phyloP scores from a whole-genome alignment of 75 land plant genomes.

The Ceratopteris richardii region DNA sequence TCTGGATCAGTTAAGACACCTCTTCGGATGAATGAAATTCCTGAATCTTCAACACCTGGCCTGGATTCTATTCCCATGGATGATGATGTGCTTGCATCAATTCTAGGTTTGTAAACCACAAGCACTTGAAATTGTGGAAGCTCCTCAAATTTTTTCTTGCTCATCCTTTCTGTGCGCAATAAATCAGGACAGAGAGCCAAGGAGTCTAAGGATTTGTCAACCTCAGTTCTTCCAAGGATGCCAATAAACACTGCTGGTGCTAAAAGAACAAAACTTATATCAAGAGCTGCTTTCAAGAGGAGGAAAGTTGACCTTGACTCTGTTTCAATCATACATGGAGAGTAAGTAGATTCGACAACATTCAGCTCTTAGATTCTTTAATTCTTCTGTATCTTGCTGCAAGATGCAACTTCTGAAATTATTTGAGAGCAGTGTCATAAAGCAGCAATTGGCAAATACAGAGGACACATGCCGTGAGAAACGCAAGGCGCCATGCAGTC shows the following conservation, averaged over 20 bases:
- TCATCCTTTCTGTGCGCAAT: neutral
- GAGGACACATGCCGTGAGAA: conserved; percentile 84
- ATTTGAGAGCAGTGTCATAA: conserved; percentile 44
- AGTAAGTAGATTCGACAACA: too few relatives aligned
- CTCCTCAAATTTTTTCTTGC: too few relatives aligned
- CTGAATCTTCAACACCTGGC: conserved; percentile 18
- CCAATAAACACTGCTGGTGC: conserved; percentile 23
- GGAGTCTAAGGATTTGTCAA: conserved; percentile 46
- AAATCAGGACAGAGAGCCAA: conserved; percentile 43
- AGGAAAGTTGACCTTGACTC: conserved; percentile 75
- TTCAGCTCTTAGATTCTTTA: too few relatives aligned
- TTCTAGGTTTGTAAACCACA: conserved; percentile 57
- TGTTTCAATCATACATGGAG: conserved; percentile 72
- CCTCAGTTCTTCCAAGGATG: conserved; percentile 10
- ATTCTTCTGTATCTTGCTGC: too few relatives aligned
- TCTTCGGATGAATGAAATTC: conserved; percentile 17
- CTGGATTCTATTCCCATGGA: conserved; percentile 67
- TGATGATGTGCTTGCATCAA: conserved; percentile 84
- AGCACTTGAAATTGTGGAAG: too few relatives aligned
- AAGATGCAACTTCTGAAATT: too few relatives aligned
- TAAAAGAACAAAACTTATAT: conserved; percentile 41
- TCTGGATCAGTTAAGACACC: conserved; percentile 28
- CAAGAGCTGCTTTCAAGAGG: conserved; percentile 36
- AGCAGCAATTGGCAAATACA: conserved; percentile 70
- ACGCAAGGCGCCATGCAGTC: conserved; percentile 85